Evolutionary conservation across 805 yeast genomes (phyloP).

Genomic region (Wickerhamiella galacta): DNA sequence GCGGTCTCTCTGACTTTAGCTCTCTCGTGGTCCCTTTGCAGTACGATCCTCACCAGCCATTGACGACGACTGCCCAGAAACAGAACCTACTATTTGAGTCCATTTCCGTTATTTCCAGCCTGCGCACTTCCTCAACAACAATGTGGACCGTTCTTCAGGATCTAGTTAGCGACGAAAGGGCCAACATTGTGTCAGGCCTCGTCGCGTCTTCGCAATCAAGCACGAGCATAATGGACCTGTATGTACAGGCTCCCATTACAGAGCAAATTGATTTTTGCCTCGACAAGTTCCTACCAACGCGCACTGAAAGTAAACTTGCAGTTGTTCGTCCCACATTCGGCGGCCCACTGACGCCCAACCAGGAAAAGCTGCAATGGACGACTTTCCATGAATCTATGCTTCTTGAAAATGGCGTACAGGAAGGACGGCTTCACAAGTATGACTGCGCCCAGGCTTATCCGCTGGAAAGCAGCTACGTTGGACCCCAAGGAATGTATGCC

Average conservation of each 20-base stretch:
- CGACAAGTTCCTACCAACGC: too few species aligned
- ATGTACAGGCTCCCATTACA: not conserved
- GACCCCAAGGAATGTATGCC: not conserved
- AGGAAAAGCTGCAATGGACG: not conserved
- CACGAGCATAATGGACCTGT: not conserved
- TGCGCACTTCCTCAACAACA: conserved; percentile 20
- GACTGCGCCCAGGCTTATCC: conserved; percentile 1
- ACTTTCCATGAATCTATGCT: not conserved
- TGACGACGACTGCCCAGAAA: conserved; percentile 17
- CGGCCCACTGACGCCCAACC: not conserved
- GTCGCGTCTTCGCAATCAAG: not conserved
- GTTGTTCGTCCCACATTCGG: not conserved
- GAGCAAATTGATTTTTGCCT: not conserved
- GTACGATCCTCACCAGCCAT: not conserved
- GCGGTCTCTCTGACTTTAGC: conserved; percentile 9
- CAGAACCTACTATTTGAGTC: conserved; percentile 31
- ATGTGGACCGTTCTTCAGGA: conserved; percentile 32
- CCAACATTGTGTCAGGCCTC: conserved; percentile 31
- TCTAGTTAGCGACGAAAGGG: conserved; percentile 26
- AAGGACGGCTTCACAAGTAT: not conserved
- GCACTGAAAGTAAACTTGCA: not conserved
- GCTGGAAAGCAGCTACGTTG: not conserved
- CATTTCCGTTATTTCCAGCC: conserved; percentile 26
- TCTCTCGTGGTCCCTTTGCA: conserved; percentile 13
- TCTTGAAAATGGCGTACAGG: not conserved